Base-by-base conservation (phyloP, 2,329 filamentous ascomycete species). In the Hypoxylon sp. region DNA sequence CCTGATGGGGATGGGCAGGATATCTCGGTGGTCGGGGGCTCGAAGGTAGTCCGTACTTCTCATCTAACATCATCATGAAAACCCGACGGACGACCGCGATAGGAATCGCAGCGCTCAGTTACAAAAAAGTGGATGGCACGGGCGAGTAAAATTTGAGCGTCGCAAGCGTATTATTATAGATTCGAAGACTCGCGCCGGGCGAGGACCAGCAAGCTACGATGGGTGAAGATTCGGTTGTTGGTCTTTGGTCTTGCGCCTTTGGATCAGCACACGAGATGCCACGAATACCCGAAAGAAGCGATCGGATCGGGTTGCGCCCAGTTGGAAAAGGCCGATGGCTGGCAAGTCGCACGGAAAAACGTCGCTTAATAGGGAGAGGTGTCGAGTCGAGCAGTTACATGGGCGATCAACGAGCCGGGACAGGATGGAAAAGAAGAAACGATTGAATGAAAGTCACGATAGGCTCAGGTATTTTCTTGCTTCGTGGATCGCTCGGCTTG, bases 1-100 rank as follows among this genome's bases (percentile, higher is more conserved):
- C 52, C 15, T 49, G 33, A 54, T 24, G n/a, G 9, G 23, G 20
- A 54, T 40, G 23, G 31, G 24, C 8, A 45, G 33, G 21, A 31
- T 29, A 33, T 48, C 17, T 41, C 33, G 35, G 20, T 38, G 18
- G 33, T 18, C 47, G 46, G 54, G n/a, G 52, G 51, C 41, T 52
- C 41, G 24, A 43, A 47, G 56, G 26, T 43, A 17, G 23, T 45
- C 43, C 77, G 60, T 77, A 80, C 78, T 80, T 80, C 65, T 80
- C 78, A 68, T 79, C 78, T 61, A 79, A 42, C 72, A 78, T 78
- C 67, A 74, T 77, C 56, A 67, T 72, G 66, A 68, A 57, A 23
- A 57, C 47, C n/a, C 53, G 51, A 62, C 67, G 45, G 65, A 49
- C 37, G 27, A 59, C 55, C 23, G 55, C 57, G 57, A 58, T 24